Percentiles rank a stretch among this genome's conserved stretches.
These are phyloP conservation scores for Xylariaceae sp. DNA, from an alignment of 2,329 filamentous ascomycete genomes.

Conservation along the genomic window DNA sequence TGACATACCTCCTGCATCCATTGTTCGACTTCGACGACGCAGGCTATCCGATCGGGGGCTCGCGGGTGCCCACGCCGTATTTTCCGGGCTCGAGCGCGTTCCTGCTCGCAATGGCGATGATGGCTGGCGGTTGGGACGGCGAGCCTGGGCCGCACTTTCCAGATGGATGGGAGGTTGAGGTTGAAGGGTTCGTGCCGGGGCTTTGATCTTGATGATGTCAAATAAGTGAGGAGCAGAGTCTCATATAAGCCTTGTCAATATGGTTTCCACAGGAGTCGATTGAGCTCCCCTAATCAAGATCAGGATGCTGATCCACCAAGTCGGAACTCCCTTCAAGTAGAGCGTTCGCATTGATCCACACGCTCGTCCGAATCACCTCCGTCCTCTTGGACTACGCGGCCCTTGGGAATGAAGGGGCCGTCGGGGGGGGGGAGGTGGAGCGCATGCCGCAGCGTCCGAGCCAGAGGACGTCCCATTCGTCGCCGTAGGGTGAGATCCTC, in stretches of 20 bases:
- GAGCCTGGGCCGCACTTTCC: constrained; percentile 43
- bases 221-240: too few relatives aligned
- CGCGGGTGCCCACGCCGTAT: constrained; percentile 52
- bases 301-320: constrained; percentile 25
- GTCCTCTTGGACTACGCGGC: constrained; percentile 25
- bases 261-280: not conserved
- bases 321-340: constrained; percentile 30
- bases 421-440: constrained; percentile 23
- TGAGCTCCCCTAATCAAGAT: constrained; percentile 6
- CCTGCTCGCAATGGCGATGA: constrained; percentile 50
- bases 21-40: constrained; percentile 53
- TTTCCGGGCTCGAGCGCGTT: constrained; percentile 48
- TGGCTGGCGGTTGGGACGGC: constrained; percentile 54
- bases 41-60: constrained; percentile 49
- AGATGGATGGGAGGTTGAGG: constrained; percentile 39
- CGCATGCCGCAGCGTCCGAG: constrained; percentile 27
- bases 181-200: constrained; percentile 42
- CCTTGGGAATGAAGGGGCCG: constrained; percentile 19
- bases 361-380: constrained; percentile 34
- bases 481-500: constrained; percentile 22
- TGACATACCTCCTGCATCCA: constrained; percentile 42
- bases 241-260: too few relatives aligned
- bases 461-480: constrained; percentile 25
- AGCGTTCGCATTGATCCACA: constrained; percentile 34
- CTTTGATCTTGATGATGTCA: constrained; percentile 20